Evolutionary conservation across 2,329 filamentous ascomycete genomes (phyloP).

Genomic region (Aspergillus quadrilineatus): DNA sequence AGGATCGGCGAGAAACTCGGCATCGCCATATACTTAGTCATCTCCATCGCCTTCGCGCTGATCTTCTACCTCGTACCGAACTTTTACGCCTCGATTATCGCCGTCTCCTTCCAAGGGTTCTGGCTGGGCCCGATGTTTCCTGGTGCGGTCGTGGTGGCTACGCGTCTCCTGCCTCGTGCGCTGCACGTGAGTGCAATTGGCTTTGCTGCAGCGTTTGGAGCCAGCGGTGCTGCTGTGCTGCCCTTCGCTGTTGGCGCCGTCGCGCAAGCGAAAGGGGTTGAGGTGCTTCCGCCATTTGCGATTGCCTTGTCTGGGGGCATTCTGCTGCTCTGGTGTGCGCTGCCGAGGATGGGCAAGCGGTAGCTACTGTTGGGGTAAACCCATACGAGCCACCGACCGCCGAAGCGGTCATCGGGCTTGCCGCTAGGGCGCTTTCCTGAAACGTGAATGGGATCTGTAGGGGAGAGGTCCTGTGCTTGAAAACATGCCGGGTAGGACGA

Average conservation of each 20-base stretch:
- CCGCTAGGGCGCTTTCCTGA: too few relatives aligned
- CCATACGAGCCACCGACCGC: too few relatives aligned
- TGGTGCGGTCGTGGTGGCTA: constrained; percentile 68
- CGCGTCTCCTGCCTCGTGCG: constrained; percentile 69
- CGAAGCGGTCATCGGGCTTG: too few relatives aligned
- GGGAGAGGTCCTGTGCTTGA: too few relatives aligned
- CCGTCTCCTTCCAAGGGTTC: constrained; percentile 71
- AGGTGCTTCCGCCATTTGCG: constrained; percentile 60
- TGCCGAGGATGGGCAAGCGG: constrained; percentile 13
- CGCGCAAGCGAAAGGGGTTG: constrained; percentile 57
- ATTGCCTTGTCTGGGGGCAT: constrained; percentile 46
- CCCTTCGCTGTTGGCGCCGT: constrained; percentile 49
- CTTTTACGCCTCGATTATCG: constrained; percentile 70
- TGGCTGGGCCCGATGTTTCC: constrained; percentile 79
- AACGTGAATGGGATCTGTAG: too few relatives aligned
- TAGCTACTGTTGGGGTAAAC: background rate
- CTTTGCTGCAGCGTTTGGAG: constrained; percentile 75
- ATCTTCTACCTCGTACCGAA: constrained; percentile 79
- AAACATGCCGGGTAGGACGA: too few relatives aligned
- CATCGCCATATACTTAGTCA: constrained; percentile 62
- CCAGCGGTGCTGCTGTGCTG: constrained; percentile 61
- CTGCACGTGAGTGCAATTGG: constrained; percentile 79
- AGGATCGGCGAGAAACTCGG: constrained; percentile 65
- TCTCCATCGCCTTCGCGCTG: constrained; percentile 65
- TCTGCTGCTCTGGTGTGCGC: constrained; percentile 49